phyloP scores from a whole-genome alignment of 257 asterid genomes.

The Solanum medicagineum region DNA sequence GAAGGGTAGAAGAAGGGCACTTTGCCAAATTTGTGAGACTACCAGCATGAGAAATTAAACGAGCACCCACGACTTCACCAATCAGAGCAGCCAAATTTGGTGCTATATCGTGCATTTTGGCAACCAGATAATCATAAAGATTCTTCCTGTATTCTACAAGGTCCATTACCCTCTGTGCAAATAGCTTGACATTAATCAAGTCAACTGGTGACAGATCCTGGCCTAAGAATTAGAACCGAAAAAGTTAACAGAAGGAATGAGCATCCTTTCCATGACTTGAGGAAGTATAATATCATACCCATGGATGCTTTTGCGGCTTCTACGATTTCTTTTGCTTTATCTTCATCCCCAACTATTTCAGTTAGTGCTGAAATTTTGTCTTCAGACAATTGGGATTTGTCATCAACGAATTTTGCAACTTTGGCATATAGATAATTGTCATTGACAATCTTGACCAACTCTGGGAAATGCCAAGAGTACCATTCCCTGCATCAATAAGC shows the following conservation, averaged over 20 bases:
- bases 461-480: slow-evolving; percentile 99
- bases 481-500: slow-evolving; percentile 55
- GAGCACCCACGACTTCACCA: slow-evolving; percentile 98
- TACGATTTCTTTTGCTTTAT: slow-evolving; percentile 84
- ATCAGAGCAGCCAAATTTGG: slow-evolving; percentile 93
- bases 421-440: slow-evolving; percentile 90
- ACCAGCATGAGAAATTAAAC: slow-evolving; percentile 96
- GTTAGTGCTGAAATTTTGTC: slow-evolving; percentile 48
- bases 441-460: slow-evolving; percentile 68
- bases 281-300: slow-evolving; percentile 34
- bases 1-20: slow-evolving; percentile 95
- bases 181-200: slow-evolving; percentile 78
- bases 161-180: slow-evolving; percentile 90
- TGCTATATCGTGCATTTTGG: slow-evolving; percentile 91
- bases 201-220: slow-evolving; percentile 88
- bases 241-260: not conserved
- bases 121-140: slow-evolving; percentile 73
- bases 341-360: slow-evolving; percentile 83
- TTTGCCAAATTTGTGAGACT: slow-evolving; percentile 94
- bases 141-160: slow-evolving; percentile 89
- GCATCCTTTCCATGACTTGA: not conserved
- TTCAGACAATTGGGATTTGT: slow-evolving; percentile 64
- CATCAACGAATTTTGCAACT: slow-evolving; percentile 77
- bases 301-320: slow-evolving; percentile 98
- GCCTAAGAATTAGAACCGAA: slow-evolving; percentile 33